Evolutionary conservation across 257 asterid species (phyloP), one percentile per base, ranked within the genome.

Genomic region (Solanum piurae): DNA sequence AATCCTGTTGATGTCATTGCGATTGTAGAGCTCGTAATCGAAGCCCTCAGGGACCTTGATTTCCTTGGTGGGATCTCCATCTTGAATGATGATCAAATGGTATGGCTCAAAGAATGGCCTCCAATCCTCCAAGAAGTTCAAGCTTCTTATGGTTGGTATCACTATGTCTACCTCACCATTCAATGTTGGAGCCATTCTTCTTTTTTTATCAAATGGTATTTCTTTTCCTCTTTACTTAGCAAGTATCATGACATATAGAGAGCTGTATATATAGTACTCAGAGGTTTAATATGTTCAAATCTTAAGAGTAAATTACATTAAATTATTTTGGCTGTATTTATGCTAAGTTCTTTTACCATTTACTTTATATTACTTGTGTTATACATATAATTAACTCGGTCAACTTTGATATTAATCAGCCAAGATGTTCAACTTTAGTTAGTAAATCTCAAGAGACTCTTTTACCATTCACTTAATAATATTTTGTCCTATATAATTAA

Each of bases 1-100:
- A 88, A 91, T 89, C 79, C 89, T 20, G 7, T 89, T 90, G 34
- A 91, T 90, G 49, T 91, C 93, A 69, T 91, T 89, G 12, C 92
- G 87, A 71, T 90, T 91, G 49, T 87, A 90, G 37, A 91, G 92
- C 49, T 91, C 93, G 44, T 90, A 91, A 37, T 91, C 91, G 87
- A 89, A 91, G 25, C 93, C 93, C 25, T 91, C 73, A 3, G 93
- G 93, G 42, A 91, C 92, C 46, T 87, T 83, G n/a, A 91, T 90
- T 7, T 64, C 87, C 73, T 84, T 90, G 33, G 71, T 85, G 4
- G 92, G 92, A 58, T 91, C 92, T 6, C 93, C 92, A 79, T 91
- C 93, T 86, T 91, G 93, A 5, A 91, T 90, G 33, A 91, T 91
- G 88, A 91, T 91, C 88, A 91, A 85, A 88, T 91, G 92, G 85